Conservation (phyloP, 345 rosid species). For the Litchi chinensis region DNA sequence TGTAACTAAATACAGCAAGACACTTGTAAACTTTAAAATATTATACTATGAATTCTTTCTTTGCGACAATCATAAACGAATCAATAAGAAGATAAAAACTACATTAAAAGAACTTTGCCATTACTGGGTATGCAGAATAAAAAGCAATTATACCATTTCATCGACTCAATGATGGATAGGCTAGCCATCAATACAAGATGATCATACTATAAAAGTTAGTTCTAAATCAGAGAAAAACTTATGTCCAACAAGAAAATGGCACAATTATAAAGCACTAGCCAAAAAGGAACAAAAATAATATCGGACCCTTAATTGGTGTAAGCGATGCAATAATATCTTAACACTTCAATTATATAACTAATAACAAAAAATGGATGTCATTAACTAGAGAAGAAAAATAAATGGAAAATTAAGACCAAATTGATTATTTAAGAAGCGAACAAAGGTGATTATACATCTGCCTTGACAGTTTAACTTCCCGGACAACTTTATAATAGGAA, state of each 20-base stretch:
- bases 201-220: background rate
- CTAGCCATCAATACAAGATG: background rate
- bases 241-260: background rate
- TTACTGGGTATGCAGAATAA: background rate
- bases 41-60: background rate
- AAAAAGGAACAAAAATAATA: background rate
- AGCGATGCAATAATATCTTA: background rate
- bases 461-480: background rate
- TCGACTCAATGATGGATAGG: background rate
- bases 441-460: background rate
- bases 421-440: background rate
- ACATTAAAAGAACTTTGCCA: background rate
- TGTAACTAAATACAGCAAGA: background rate
- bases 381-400: background rate
- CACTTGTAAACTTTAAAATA: background rate
- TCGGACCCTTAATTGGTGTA: background rate
- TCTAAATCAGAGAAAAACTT: background rate
- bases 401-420: background rate
- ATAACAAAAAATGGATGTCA: background rate
- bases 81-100: background rate
- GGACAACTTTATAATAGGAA: background rate
- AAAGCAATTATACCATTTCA: background rate
- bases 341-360: background rate
- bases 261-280: background rate
- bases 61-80: background rate